These are phyloP conservation scores for Stropharia rugosoannulata DNA, from an alignment of 768 basidiomycete species.

Conservation along the genomic window DNA sequence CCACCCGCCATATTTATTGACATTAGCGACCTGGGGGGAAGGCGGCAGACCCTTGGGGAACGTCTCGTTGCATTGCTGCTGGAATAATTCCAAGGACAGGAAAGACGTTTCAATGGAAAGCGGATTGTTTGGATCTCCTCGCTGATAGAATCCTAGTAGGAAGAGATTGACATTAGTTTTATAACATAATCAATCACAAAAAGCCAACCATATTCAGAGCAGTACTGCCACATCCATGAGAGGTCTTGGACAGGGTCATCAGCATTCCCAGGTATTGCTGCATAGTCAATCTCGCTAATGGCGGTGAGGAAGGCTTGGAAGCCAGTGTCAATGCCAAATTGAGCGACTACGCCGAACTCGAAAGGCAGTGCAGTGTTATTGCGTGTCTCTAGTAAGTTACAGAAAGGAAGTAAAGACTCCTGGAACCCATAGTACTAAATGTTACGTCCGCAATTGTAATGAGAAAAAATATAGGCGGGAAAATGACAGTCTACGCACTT, in stretches of 20 bases:
- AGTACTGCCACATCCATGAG: conserved; percentile 57
- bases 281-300: conserved; percentile 44
- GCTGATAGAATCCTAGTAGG: conserved; percentile 44
- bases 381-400: conserved; percentile 44
- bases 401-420: conserved; percentile 44
- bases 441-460: not conserved
- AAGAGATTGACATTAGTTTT: not conserved
- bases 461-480: not conserved
- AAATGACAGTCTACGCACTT: conserved; percentile 24
- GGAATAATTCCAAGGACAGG: conserved; percentile 42
- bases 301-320: conserved; percentile 42
- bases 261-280: conserved; percentile 36
- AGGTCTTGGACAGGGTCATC: conserved; percentile 43
- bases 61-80: conserved; percentile 40
- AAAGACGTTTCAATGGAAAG: conserved; percentile 49
- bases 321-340: conserved; percentile 31
- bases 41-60: conserved; percentile 37
- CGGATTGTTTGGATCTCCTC: conserved; percentile 43
- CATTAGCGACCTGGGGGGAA: conserved; percentile 39
- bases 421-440: conserved; percentile 46
- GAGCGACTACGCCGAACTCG: conserved; percentile 36
- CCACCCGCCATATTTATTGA: conserved; percentile 55
- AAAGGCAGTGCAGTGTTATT: conserved; percentile 37
- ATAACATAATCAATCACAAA: not conserved
- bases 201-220: conserved; percentile 46